Evolutionary conservation across 2,329 filamentous ascomycete species (phyloP).

Genomic region (Phaeosphaeriaceae sp.): DNA sequence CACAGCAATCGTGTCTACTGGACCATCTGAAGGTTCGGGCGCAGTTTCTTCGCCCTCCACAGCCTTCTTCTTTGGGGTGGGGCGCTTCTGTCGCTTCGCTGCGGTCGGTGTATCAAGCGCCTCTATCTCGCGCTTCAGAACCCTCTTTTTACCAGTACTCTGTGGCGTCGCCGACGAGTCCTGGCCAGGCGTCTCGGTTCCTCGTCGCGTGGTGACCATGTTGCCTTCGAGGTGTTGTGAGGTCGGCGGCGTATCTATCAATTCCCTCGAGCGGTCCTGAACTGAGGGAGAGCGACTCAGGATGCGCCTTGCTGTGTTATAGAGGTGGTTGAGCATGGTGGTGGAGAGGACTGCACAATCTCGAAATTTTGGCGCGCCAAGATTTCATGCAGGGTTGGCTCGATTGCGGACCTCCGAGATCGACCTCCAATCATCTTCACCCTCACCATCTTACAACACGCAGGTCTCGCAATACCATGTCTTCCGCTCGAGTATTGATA

Average conservation of each 20-base stretch:
- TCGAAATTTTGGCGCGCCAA: slow-evolving; percentile 35
- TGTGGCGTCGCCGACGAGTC: slow-evolving; percentile 28
- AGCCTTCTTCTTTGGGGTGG: slow-evolving; percentile 20
- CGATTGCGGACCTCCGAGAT: slow-evolving; percentile 27
- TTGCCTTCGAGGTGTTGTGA: slow-evolving; percentile 18
- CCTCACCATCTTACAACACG: neutral
- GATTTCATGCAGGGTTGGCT: slow-evolving; percentile 25
- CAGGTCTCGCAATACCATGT: slow-evolving; percentile 19
- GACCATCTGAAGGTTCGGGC: slow-evolving; percentile 19
- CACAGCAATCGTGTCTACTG: slow-evolving; percentile 18
- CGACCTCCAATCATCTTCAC: slow-evolving; percentile 1
- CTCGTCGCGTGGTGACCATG: slow-evolving; percentile 48
- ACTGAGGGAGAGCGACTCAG: slow-evolving; percentile 41
- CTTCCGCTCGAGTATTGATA: slow-evolving; percentile 17
- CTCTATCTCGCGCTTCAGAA: slow-evolving; percentile 40
- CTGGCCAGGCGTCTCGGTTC: slow-evolving; percentile 34
- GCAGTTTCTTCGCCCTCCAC: slow-evolving; percentile 11
- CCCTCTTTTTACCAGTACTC: slow-evolving; percentile 31
- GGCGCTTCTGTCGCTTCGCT: slow-evolving; percentile 37
- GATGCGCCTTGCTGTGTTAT: slow-evolving; percentile 38
- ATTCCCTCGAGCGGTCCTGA: slow-evolving; percentile 28
- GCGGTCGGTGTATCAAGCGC: slow-evolving; percentile 38
- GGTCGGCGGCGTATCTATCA: slow-evolving; percentile 18
- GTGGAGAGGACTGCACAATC: slow-evolving; percentile 9
- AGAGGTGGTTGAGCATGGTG: slow-evolving; percentile 43